A percentile compares a stretch with the other conserved stretches of the same genome.
These are phyloP conservation scores for Ganoderma boninense DNA, from an alignment of 1,284 basidiomycete genomes.

Conservation along the genomic window DNA sequence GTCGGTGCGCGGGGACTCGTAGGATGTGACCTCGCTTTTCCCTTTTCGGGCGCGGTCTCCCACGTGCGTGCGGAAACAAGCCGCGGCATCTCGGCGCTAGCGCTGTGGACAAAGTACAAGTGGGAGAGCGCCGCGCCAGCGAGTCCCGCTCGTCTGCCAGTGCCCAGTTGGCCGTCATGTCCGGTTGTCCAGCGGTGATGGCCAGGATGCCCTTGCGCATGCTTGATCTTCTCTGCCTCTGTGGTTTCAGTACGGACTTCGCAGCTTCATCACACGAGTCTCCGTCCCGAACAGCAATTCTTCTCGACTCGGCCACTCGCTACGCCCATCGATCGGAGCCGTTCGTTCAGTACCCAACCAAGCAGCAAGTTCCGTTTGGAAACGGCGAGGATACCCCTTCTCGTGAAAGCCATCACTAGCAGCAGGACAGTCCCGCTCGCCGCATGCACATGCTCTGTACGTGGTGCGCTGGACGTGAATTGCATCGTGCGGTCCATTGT, in stretches of 20 bases:
- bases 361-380: background rate
- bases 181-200: background rate
- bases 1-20: background rate
- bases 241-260: background rate
- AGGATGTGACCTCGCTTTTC: slow-evolving; percentile 6
- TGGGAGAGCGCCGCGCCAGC: background rate
- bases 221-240: background rate
- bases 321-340: background rate
- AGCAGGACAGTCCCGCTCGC: background rate
- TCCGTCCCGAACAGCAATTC: background rate
- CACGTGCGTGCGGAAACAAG: background rate
- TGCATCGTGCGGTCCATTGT: background rate
- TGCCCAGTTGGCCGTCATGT: background rate
- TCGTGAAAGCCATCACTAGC: background rate
- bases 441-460: background rate
- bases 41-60: background rate
- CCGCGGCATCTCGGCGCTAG: background rate
- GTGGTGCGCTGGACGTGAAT: background rate
- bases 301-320: background rate
- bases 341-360: background rate
- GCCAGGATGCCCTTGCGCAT: background rate
- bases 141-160: background rate
- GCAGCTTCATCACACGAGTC: background rate
- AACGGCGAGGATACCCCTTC: background rate
- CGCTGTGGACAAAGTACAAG: background rate